phyloP scores from a whole-genome alignment of 805 yeast genomes.

The Cyberlindnera mrakii region DNA sequence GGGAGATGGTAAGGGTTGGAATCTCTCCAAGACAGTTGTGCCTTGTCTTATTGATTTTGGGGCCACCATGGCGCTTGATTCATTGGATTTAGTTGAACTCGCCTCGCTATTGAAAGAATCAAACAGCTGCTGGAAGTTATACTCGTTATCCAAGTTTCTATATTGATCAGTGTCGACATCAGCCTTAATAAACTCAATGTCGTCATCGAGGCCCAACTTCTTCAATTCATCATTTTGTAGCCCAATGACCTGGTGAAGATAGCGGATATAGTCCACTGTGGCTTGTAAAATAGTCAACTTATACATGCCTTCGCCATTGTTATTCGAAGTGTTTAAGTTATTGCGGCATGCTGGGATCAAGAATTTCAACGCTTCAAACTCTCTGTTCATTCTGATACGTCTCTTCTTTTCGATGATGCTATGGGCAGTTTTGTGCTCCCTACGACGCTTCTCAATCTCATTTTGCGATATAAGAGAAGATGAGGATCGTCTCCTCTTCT shows the following conservation, averaged over 20 bases:
- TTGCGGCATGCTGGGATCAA: slow-evolving; percentile 74
- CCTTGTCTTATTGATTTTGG: not conserved
- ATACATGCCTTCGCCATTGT: slow-evolving; percentile 58
- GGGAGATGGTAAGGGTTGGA: slow-evolving; percentile 18
- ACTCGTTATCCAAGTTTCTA: slow-evolving; percentile 53
- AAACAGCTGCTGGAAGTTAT: slow-evolving; percentile 33
- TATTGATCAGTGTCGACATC: slow-evolving; percentile 54
- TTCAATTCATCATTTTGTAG: slow-evolving; percentile 42
- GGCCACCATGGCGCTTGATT: not conserved
- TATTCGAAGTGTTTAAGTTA: slow-evolving; percentile 12
- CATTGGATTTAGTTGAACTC: slow-evolving; percentile 1
- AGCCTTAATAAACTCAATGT: slow-evolving; percentile 42
- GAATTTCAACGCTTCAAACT: slow-evolving; percentile 73
- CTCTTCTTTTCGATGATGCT: slow-evolving; percentile 77
- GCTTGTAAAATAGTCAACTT: slow-evolving; percentile 75
- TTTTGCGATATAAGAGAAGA: slow-evolving; percentile 20
- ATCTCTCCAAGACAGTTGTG: not conserved
- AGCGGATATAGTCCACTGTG: slow-evolving; percentile 75
- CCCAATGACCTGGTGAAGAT: slow-evolving; percentile 54
- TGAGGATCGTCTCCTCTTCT: slow-evolving; percentile 22
- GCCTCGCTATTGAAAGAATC: slow-evolving; percentile 8
- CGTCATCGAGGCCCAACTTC: slow-evolving; percentile 8
- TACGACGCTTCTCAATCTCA: slow-evolving; percentile 34
- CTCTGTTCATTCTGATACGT: slow-evolving; percentile 72
- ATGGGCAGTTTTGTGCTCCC: slow-evolving; percentile 54